phyloP scores from a whole-genome alignment of 805 yeast species.

The Scheffersomyces spartinae region DNA sequence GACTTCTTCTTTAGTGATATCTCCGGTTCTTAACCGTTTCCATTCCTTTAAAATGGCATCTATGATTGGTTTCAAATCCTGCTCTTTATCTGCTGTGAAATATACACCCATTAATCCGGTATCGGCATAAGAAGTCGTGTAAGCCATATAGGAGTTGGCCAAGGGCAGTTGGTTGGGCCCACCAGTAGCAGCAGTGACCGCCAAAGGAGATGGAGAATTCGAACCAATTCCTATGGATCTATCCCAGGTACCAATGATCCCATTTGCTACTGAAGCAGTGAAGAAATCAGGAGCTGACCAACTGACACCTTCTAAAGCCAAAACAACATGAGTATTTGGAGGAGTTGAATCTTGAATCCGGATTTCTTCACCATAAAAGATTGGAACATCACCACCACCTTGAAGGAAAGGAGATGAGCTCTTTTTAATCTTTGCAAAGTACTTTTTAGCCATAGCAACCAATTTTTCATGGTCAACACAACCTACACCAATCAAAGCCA shows the following conservation, averaged over 20 bases:
- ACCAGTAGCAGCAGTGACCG: slow-evolving; percentile 50
- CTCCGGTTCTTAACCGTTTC: slow-evolving; percentile 75
- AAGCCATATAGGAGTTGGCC: slow-evolving; percentile 93
- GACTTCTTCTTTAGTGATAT: slow-evolving; percentile 71
- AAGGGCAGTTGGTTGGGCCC: slow-evolving; percentile 50
- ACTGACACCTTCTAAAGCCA: slow-evolving; percentile 95
- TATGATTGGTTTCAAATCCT: slow-evolving; percentile 54
- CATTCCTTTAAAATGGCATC: slow-evolving; percentile 78
- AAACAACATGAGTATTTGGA: slow-evolving; percentile 84
- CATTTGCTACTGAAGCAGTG: slow-evolving; percentile 92
- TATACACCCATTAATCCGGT: slow-evolving; percentile 98
- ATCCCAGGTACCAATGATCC: slow-evolving; percentile 96
- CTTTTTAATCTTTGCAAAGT: slow-evolving; percentile 59
- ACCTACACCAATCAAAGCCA: slow-evolving; percentile 98
- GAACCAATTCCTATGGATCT: slow-evolving; percentile 78
- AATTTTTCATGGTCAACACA: slow-evolving; percentile 81
- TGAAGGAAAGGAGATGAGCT: slow-evolving; percentile 50
- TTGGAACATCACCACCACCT: slow-evolving; percentile 70
- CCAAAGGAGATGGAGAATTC: slow-evolving; percentile 77
- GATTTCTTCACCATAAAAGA: slow-evolving; percentile 77
- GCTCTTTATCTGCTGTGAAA: slow-evolving; percentile 68
- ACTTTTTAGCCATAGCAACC: slow-evolving; percentile 61
- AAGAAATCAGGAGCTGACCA: slow-evolving; percentile 96
- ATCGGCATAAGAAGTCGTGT: slow-evolving; percentile 94
- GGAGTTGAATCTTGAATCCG: slow-evolving; percentile 71